phyloP scores from a whole-genome alignment of 306 rosid species.

The Alnus rubra region DNA sequence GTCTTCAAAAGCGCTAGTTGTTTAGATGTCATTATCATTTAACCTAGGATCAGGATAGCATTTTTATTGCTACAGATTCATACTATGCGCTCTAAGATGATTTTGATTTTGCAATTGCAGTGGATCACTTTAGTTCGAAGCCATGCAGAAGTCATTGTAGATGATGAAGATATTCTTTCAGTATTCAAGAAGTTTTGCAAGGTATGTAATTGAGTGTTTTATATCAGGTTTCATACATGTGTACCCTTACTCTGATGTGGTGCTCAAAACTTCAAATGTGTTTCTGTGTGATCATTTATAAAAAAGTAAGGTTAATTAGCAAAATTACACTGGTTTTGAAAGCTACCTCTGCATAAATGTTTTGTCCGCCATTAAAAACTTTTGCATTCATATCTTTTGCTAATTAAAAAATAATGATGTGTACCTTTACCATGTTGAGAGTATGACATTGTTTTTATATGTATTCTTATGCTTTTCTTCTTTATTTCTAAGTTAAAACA shows the following conservation, averaged over 20 bases:
- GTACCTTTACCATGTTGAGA: not conserved
- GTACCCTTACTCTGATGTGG: too few species aligned
- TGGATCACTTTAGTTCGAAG: too few species aligned
- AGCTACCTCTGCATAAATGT: not conserved
- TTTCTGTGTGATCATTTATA: not conserved
- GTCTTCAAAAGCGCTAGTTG: conserved; percentile 10
- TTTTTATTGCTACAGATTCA: conserved; percentile 20
- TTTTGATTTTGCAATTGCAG: too few species aligned
- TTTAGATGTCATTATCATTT: conserved; percentile 1
- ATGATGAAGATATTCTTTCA: too few species aligned
- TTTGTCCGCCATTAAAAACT: not conserved
- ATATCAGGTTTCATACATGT: too few species aligned
- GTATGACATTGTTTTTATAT: not conserved
- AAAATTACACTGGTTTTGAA: not conserved
- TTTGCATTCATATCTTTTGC: not conserved
- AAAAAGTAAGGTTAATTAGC: too few species aligned
- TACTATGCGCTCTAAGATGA: too few species aligned
- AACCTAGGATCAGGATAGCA: conserved; percentile 12
- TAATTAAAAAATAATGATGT: not conserved
- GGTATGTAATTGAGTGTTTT: too few species aligned
- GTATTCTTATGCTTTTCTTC: not conserved
- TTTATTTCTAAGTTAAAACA: not conserved
- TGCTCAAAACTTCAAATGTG: not conserved
- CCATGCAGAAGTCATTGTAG: too few species aligned
- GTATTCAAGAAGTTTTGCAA: too few species aligned